These are phyloP conservation scores for Ceratobasidium sp. DNA, from an alignment of 1,284 basidiomycete species.

Conservation along the genomic window DNA sequence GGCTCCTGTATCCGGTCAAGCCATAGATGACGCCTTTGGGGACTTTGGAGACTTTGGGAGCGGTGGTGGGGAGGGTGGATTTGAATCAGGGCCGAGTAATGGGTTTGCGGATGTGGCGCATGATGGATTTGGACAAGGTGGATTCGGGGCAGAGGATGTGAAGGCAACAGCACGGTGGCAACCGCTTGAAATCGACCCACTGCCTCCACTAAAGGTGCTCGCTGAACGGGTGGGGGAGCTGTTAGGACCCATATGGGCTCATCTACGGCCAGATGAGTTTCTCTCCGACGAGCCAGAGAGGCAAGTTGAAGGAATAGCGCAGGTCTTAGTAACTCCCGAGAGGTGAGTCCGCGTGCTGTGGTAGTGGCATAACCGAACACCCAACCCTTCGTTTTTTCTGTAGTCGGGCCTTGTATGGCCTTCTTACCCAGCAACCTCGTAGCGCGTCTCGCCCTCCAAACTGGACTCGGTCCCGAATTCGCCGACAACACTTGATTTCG, in stretches of 20 bases:
- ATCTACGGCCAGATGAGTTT: conserved; percentile 61
- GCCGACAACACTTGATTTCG: conserved; percentile 87
- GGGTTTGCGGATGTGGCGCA: conserved; percentile 53
- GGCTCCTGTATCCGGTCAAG: conserved; percentile 44
- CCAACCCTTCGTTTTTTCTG: conserved; percentile 50
- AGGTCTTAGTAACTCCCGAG: conserved; percentile 76
- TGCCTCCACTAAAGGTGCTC: conserved; percentile 68
- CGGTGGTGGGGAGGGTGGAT: conserved; percentile 59
- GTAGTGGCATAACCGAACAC: conserved; percentile 37
- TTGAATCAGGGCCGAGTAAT: conserved; percentile 52
- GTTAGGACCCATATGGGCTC: conserved; percentile 71
- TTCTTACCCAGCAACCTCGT: conserved; percentile 32
- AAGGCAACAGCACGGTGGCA: conserved; percentile 62
- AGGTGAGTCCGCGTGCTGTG: conserved; percentile 63
- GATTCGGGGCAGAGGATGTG: conserved; percentile 42
- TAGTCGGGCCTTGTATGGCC: conserved; percentile 43
- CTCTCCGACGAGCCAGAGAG: conserved; percentile 79
- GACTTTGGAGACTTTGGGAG: conserved; percentile 89
- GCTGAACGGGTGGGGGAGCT: conserved; percentile 71
- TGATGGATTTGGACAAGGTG: conserved; percentile 56
- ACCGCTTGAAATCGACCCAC: conserved; percentile 71
- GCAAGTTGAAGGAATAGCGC: conserved; percentile 80
- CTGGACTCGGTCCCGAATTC: conserved; percentile 89
- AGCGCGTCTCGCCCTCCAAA: conserved; percentile 67
- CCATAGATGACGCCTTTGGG: conserved; percentile 56